These are phyloP conservation scores for Ottelia alismoides DNA, from an alignment of 106 monocot species.

Conservation along the genomic window DNA sequence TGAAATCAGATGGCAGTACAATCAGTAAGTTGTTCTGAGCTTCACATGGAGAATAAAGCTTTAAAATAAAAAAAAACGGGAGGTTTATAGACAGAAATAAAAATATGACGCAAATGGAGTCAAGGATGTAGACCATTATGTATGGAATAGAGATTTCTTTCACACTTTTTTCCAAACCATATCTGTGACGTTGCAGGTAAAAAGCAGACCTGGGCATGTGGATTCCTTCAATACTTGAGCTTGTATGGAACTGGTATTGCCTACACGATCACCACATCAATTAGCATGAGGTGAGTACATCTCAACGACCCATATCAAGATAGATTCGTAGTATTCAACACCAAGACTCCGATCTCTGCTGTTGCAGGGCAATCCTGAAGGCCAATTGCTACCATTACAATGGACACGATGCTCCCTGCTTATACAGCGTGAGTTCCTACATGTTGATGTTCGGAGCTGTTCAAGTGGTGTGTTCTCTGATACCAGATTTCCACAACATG, in stretches of 20 bases:
- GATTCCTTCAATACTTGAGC: background rate
- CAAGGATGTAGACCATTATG: no score
- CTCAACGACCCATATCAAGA: no score
- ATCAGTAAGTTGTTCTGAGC: no score
- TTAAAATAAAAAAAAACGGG: no score
- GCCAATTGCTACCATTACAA: slow-evolving; percentile 58
- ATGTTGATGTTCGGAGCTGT: slow-evolving; percentile 6
- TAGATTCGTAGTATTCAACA: no score
- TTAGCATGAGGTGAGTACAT: slow-evolving; percentile 6
- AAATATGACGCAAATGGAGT: no score
- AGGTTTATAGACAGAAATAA: no score
- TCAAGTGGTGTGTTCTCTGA: slow-evolving; percentile 1
- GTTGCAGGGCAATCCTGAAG: slow-evolving; percentile 44
- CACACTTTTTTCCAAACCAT: no score
- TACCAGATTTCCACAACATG: slow-evolving; percentile 13
- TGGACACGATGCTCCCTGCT: slow-evolving; percentile 40
- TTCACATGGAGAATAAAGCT: no score
- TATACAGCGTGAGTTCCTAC: slow-evolving; percentile 8
- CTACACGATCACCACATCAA: slow-evolving; percentile 2
- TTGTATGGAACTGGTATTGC: slow-evolving; percentile 7
- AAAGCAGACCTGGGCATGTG: slow-evolving; percentile 1
- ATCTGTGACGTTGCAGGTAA: slow-evolving; percentile 10
- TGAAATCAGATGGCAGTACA: no score
- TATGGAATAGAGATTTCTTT: no score
- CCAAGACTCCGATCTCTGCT: no score